Evolutionary conservation across 306 rosid genomes (phyloP).

Genomic region (Inga laurina): DNA sequence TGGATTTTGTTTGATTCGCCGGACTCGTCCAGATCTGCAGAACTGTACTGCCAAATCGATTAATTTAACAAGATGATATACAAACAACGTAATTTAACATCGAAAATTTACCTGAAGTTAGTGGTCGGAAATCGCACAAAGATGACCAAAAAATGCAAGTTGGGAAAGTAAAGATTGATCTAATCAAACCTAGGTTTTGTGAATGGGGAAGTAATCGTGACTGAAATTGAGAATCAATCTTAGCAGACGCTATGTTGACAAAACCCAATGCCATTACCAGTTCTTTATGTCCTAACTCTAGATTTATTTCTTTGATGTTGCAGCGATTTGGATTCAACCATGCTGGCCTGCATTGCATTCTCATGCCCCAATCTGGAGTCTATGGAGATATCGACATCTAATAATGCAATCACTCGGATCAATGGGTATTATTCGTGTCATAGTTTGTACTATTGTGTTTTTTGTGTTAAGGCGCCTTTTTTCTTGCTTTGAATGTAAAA

Average conservation of each 20-base stretch:
- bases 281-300: background rate
- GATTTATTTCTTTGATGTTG: constrained; percentile 12
- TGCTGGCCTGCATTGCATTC: constrained; percentile 79
- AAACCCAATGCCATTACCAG: background rate
- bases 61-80: background rate
- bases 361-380: constrained; percentile 76
- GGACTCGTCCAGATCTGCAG: constrained; percentile 47
- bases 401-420: constrained; percentile 60
- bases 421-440: constrained; percentile 49
- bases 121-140: background rate
- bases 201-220: background rate
- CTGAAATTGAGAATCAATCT: background rate
- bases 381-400: constrained; percentile 60
- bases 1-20: constrained; percentile 13
- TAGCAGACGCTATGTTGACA: background rate
- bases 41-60: constrained; percentile 24
- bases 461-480: background rate
- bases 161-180: background rate
- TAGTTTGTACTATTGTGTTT: background rate
- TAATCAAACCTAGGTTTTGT: background rate
- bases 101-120: background rate
- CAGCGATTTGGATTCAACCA: constrained; percentile 76
- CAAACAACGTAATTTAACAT: constrained; percentile 1
- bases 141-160: background rate
- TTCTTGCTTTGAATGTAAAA: background rate